Percentiles rank a stretch among this genome's conserved stretches.
Evolutionary conservation across 352 stramenopile species (phyloP).

Genomic region (Phytophthora cryptogea): DNA sequence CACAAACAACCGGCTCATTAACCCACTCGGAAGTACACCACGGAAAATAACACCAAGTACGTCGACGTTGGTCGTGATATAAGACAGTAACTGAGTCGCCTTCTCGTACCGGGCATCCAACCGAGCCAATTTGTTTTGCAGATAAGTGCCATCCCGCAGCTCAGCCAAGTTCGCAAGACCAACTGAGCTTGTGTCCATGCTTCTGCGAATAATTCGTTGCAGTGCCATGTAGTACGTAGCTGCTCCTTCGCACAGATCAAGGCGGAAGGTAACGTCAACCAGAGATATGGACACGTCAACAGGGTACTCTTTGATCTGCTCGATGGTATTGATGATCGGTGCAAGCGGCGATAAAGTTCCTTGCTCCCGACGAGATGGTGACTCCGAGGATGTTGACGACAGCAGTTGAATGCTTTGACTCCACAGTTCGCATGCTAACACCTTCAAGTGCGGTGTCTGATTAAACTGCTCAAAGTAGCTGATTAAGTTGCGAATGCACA

Average conservation of each 20-base stretch:
- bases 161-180: slow-evolving; percentile 57
- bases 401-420: slow-evolving; percentile 55
- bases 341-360: slow-evolving; percentile 26
- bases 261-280: slow-evolving; percentile 60
- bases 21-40: slow-evolving; percentile 54
- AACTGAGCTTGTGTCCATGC: slow-evolving; percentile 67
- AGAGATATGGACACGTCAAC: slow-evolving; percentile 76
- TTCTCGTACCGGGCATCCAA: slow-evolving; percentile 66
- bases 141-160: slow-evolving; percentile 59
- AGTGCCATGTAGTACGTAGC: slow-evolving; percentile 60
- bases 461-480: slow-evolving; percentile 73
- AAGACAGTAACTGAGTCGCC: slow-evolving; percentile 52
- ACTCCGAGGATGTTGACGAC: slow-evolving; percentile 23
- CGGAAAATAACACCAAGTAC: slow-evolving; percentile 64
- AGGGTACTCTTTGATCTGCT: slow-evolving; percentile 68
- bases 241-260: slow-evolving; percentile 64
- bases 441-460: slow-evolving; percentile 45
- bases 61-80: slow-evolving; percentile 66
- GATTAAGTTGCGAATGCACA: slow-evolving; percentile 70
- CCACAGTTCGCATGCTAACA: slow-evolving; percentile 58
- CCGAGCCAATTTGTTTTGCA: slow-evolving; percentile 53
- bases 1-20: slow-evolving; percentile 55
- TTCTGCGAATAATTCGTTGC: slow-evolving; percentile 69
- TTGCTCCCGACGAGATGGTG: slow-evolving; percentile 21
- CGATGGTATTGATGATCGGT: slow-evolving; percentile 48